phyloP scores from a whole-genome alignment of 2,329 filamentous ascomycete genomes.

The Teratosphaeria destructans region DNA sequence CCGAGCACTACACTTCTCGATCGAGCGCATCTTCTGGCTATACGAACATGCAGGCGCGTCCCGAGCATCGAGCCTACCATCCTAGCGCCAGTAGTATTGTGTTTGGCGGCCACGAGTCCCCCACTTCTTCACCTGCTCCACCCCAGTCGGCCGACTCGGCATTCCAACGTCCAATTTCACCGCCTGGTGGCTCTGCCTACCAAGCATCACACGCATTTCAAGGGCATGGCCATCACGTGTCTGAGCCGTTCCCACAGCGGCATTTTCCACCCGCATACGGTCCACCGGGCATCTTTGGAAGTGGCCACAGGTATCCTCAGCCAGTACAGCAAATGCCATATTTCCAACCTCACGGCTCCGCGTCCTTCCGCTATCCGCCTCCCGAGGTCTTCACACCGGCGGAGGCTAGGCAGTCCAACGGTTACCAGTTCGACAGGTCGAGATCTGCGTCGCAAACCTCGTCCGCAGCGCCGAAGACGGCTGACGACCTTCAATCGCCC shows the following conservation, averaged over 20 bases:
- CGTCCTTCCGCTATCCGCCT: conserved; percentile 17
- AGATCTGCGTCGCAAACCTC: conserved; percentile 18
- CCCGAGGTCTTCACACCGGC: conserved; percentile 14
- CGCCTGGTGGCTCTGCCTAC: conserved; percentile 1
- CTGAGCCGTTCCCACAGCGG: conserved; percentile 12
- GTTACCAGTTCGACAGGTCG: conserved; percentile 8
- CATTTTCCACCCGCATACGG: conserved; percentile 3
- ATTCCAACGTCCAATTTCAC: conserved; percentile 9
- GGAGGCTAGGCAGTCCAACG: conserved; percentile 9
- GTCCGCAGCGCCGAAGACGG: conserved; percentile 7
- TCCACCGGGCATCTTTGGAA: conserved; percentile 6
- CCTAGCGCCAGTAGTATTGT: conserved; percentile 24
- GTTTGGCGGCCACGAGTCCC: conserved; percentile 30
- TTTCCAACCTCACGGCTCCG: conserved; percentile 8
- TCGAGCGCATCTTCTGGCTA: conserved; percentile 12
- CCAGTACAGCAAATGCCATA: conserved; percentile 3
- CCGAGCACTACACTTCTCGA: conserved; percentile 15
- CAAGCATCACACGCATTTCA: conserved; percentile 16
- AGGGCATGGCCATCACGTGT: conserved; percentile 18
- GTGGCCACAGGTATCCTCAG: conserved; percentile 8
- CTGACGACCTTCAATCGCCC: conserved; percentile 14
- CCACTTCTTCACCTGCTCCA: conserved; percentile 28
- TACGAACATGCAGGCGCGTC: conserved; percentile 2
- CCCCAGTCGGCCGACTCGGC: conserved; percentile 15
- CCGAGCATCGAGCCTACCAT: conserved; percentile 12